Evolutionary conservation across 2,329 filamentous ascomycete species (phyloP).

Genomic region (Plectosphaerella sp.): DNA sequence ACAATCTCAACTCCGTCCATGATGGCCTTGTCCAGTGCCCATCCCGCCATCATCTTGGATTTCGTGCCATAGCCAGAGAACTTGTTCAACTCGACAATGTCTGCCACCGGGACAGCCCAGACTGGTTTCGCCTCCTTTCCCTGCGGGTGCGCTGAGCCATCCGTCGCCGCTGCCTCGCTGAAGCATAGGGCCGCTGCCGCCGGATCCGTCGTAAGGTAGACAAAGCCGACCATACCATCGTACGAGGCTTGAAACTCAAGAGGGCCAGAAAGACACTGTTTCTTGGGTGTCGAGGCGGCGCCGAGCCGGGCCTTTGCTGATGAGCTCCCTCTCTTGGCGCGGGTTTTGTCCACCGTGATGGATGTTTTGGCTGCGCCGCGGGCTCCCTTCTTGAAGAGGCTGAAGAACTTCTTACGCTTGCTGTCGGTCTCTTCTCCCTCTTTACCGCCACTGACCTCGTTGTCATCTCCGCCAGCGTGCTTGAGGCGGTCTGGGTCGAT

Average conservation of each 20-base stretch:
- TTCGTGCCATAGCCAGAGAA: slow-evolving; percentile 5
- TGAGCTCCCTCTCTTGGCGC: slow-evolving; percentile 3
- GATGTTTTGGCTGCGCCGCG: slow-evolving; percentile 3
- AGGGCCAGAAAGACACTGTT: not conserved
- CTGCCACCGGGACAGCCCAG: not conserved
- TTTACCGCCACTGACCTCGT: slow-evolving; percentile 1
- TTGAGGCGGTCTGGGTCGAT: not conserved
- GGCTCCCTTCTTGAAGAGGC: slow-evolving; percentile 5
- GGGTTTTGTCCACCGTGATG: slow-evolving; percentile 2
- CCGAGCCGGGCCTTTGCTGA: slow-evolving; percentile 2
- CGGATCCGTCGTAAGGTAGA: not conserved
- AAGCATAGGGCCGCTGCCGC: not conserved
- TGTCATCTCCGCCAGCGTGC: slow-evolving; percentile 1
- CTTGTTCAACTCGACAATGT: slow-evolving; percentile 1
- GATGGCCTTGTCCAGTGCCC: slow-evolving; percentile 2
- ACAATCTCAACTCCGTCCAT: slow-evolving; percentile 1
- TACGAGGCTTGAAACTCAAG: slow-evolving; percentile 4
- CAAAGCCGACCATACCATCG: not conserved
- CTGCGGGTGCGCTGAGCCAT: not conserved
- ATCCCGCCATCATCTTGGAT: slow-evolving; percentile 2
- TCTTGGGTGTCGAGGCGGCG: not conserved
- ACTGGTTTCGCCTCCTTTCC: not conserved
- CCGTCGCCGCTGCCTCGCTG: not conserved
- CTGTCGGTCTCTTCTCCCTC: not conserved
- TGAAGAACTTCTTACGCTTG: slow-evolving; percentile 4